Conservation (phyloP, 1,284 basidiomycete genomes). For the Ganoderma lingzhi region DNA sequence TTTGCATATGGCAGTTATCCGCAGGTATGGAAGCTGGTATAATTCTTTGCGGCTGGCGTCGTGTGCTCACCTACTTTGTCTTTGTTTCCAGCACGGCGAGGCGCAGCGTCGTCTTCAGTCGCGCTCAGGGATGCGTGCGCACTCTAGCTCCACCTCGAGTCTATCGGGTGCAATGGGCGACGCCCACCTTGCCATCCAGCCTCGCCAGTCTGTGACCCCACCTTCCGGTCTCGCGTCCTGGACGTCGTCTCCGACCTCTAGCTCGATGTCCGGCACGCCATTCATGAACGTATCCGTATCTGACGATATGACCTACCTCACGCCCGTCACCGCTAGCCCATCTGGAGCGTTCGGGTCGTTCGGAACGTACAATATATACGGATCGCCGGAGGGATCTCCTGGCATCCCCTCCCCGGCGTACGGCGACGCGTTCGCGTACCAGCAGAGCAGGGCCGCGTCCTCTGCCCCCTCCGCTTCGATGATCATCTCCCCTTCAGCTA, state of each 20-base stretch:
- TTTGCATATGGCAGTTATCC: constrained; percentile 35
- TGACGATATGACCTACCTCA: constrained; percentile 31
- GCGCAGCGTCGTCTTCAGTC: constrained; percentile 29
- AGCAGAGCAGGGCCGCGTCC: constrained; percentile 31
- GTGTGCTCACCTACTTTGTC: constrained; percentile 4
- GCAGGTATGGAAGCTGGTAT: constrained; percentile 29
- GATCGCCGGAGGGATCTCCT: constrained; percentile 33
- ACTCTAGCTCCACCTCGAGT: constrained; percentile 52
- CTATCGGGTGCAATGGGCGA: constrained; percentile 71
- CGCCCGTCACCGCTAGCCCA: constrained; percentile 32
- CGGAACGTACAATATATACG: constrained; percentile 36
- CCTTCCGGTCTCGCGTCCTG: constrained; percentile 44
- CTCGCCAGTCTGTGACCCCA: constrained; percentile 42
- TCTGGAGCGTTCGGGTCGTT: constrained; percentile 35
- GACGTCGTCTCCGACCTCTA: constrained; percentile 34
- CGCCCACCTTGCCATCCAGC: constrained; percentile 49
- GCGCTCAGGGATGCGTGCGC: constrained; percentile 27
- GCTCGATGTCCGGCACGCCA: constrained; percentile 21
- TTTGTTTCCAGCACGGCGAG: constrained; percentile 17
- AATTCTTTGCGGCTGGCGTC: not conserved
- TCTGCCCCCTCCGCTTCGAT: constrained; percentile 31
- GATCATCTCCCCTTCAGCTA: constrained; percentile 35
- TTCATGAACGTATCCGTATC: constrained; percentile 22
- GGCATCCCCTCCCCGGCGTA: constrained; percentile 36
- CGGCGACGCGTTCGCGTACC: constrained; percentile 38